Evolutionary conservation across 2,329 filamentous ascomycete species (phyloP).

Genomic region (Colletotrichum cordylinicola): DNA sequence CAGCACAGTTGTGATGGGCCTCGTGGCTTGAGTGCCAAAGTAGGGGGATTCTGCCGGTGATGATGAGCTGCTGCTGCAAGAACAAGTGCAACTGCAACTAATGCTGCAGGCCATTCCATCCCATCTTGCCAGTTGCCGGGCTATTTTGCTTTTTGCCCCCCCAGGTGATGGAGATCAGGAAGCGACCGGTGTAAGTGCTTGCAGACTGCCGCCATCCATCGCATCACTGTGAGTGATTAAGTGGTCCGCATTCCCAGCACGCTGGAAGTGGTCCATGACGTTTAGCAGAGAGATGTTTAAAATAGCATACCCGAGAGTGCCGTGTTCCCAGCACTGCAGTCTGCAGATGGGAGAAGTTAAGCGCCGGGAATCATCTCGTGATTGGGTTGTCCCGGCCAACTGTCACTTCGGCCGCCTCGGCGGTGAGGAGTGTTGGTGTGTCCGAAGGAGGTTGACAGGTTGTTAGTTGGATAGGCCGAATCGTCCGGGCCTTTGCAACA

Average conservation of each 20-base stretch:
- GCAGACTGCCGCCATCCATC: conserved; percentile 11
- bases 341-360: conserved; percentile 1
- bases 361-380: neutral
- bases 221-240: neutral
- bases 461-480: neutral
- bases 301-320: conserved; percentile 10
- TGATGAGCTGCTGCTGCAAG: neutral
- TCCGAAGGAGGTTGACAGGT: neutral
- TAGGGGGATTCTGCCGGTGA: neutral
- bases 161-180: neutral
- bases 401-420: neutral
- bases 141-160: neutral
- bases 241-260: neutral
- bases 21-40: conserved; percentile 2
- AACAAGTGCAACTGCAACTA: neutral
- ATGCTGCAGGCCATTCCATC: neutral
- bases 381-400: neutral
- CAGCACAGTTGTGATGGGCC: conserved; percentile 3
- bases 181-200: conserved; percentile 13
- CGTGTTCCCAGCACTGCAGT: neutral
- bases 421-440: neutral
- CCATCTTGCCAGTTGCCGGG: conserved; percentile 5
- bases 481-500: neutral
- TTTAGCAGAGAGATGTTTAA: neutral
- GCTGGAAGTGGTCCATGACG: conserved; percentile 1